Evolutionary conservation across 2,329 filamentous ascomycete species (phyloP), one percentile per base, ranked within the genome.

Genomic region (Cordyceps fumosorosea): DNA sequence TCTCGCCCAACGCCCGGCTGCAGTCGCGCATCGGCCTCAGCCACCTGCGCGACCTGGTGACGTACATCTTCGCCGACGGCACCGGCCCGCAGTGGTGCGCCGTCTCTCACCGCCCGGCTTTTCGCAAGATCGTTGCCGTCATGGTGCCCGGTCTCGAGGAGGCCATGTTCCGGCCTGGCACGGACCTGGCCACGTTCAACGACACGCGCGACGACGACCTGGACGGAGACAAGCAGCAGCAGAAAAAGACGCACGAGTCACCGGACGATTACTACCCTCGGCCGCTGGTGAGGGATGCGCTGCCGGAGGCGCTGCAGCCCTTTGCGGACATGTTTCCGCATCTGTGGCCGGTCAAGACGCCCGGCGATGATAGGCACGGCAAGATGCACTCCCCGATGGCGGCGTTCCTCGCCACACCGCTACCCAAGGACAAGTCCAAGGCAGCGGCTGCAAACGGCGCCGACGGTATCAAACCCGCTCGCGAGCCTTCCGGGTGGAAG

Each of bases 131-230:
- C 34, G 93, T 98, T 34, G 84, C 90, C 47, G 78, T 99, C 66
- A 93, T 97, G 89, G 87, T 97, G 12, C 95, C 95, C 12, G 95
- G 95, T 0, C 77, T 99, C 26, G 93, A 98, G 71, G 84, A 91
- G 69, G 89, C 86, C 65, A 95, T 98, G 89, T 96, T 98, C 76
- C 85, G 89, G 72, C 81, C 84, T 14, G 71, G 75, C 44, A 78
- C 82, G 44, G 76, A 85, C 65, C 81, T 81, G 55, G 71, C 74
- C 11, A 75, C 71, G 1, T 84, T 80, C 68, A 78, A 80, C 50
- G 71, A 76, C 26, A 66, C 65, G 60, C 60, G 69, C 55, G 68
- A 71, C 24, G 67, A 69, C 62, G 64, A 67, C 70, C 76, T 48
- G 57, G 64, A 3, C 66, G 74, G 16, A 6, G 37, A 52, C 1